Conservation (phyloP, 2,329 filamentous ascomycete genomes). For the Pyrenochaeta sp. region DNA sequence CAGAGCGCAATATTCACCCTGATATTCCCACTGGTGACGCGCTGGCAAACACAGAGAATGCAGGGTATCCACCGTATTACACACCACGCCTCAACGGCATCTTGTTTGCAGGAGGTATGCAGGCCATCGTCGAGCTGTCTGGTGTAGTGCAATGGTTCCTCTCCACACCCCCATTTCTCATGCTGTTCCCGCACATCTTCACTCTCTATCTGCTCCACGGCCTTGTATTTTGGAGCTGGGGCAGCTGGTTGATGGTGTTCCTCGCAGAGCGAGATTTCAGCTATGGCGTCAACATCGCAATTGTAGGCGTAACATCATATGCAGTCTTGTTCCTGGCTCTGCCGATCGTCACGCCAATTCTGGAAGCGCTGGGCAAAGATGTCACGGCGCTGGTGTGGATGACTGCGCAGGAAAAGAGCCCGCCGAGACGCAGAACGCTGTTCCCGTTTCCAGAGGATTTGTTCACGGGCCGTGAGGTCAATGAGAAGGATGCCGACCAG, state of each 20-base stretch:
- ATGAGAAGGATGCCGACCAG: slow-evolving; percentile 4
- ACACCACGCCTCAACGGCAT: slow-evolving; percentile 56
- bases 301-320: slow-evolving; percentile 50
- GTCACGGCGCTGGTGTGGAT: slow-evolving; percentile 50
- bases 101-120: slow-evolving; percentile 50
- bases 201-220: slow-evolving; percentile 61
- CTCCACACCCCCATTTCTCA: slow-evolving; percentile 50
- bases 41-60: slow-evolving; percentile 43
- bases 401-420: slow-evolving; percentile 45
- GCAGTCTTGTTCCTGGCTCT: slow-evolving; percentile 40
- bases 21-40: slow-evolving; percentile 50
- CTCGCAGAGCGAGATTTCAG: slow-evolving; percentile 39
- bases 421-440: slow-evolving; percentile 41
- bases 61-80: slow-evolving; percentile 53
- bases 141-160: slow-evolving; percentile 53
- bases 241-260: slow-evolving; percentile 47
- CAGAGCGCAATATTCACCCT: slow-evolving; percentile 56
- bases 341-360: slow-evolving; percentile 49
- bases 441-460: slow-evolving; percentile 40
- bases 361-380: slow-evolving; percentile 52
- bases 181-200: slow-evolving; percentile 59
- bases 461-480: slow-evolving; percentile 18
- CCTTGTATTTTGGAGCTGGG: slow-evolving; percentile 56
- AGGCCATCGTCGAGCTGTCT: slow-evolving; percentile 49
- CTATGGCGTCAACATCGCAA: slow-evolving; percentile 47